A percentile compares a stretch with the other conserved stretches of the same genome.
phyloP scores from a whole-genome alignment of 768 basidiomycete species.

The Podaxis carcinomalis region DNA sequence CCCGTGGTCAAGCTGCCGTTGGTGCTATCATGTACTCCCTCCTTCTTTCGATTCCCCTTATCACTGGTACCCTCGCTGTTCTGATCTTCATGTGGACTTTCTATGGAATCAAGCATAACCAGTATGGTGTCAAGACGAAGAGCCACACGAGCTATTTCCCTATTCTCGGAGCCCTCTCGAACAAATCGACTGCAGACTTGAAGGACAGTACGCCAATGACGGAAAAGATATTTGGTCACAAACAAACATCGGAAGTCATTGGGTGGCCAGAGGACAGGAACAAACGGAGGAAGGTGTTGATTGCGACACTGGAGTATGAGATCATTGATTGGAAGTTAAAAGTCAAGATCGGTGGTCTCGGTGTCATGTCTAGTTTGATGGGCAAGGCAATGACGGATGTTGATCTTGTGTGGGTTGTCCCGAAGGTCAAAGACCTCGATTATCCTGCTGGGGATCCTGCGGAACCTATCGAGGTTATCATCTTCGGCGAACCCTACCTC shows the following conservation, averaged over 20 bases:
- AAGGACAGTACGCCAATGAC: slow-evolving; percentile 60
- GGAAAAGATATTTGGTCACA: slow-evolving; percentile 73
- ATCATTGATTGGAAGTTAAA: slow-evolving; percentile 97
- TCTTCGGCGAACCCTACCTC: slow-evolving; percentile 92
- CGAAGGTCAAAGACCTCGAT: slow-evolving; percentile 92
- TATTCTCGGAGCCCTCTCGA: slow-evolving; percentile 63
- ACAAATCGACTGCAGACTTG: slow-evolving; percentile 66
- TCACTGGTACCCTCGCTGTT: slow-evolving; percentile 82
- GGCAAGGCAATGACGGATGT: slow-evolving; percentile 98
- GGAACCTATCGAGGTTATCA: slow-evolving; percentile 93
- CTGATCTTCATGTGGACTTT: slow-evolving; percentile 92
- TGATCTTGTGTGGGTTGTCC: slow-evolving; percentile 89
- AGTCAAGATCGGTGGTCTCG: slow-evolving; percentile 96
- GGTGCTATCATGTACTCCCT: slow-evolving; percentile 88
- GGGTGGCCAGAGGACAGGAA: slow-evolving; percentile 96
- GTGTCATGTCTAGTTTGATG: slow-evolving; percentile 98
- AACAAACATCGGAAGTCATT: slow-evolving; percentile 67
- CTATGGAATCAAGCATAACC: slow-evolving; percentile 94
- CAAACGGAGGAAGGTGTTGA: slow-evolving; percentile 88
- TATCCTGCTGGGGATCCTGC: slow-evolving; percentile 90
- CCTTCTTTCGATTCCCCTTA: slow-evolving; percentile 73
- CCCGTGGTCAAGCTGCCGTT: slow-evolving; percentile 76
- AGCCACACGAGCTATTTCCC: slow-evolving; percentile 80
- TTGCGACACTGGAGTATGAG: slow-evolving; percentile 92
- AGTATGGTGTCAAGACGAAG: slow-evolving; percentile 80